Conservation (phyloP, 345 rosid genomes). For the Trapa bicornis region DNA sequence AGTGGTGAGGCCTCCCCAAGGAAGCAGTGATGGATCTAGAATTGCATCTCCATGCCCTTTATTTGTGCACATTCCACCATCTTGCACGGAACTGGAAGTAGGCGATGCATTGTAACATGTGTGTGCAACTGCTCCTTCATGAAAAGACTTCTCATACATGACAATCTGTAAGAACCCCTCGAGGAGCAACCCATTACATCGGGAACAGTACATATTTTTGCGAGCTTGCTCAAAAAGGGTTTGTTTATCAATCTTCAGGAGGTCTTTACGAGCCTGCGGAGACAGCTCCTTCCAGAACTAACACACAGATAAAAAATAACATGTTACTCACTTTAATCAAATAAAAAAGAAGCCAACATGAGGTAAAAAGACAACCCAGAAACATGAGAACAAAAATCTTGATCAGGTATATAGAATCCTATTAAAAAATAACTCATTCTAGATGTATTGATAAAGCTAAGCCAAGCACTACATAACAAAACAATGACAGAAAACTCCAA, state of each 20-base stretch:
- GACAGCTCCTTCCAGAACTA: constrained; percentile 86
- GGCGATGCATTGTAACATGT: constrained; percentile 22
- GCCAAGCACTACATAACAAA: background rate
- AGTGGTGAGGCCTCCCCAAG: constrained; percentile 90
- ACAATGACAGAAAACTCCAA: background rate
- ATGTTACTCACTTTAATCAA: constrained; percentile 6
- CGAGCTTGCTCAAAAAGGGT: constrained; percentile 87
- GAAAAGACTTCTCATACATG: constrained; percentile 60
- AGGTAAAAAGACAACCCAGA: no score
- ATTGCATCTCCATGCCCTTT: constrained; percentile 40
- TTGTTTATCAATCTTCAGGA: constrained; percentile 82
- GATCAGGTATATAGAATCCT: background rate
- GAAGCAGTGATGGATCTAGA: constrained; percentile 71
- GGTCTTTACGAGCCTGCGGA: constrained; percentile 45
- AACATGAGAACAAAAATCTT: background rate
- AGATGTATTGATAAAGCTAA: background rate
- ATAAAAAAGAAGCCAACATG: background rate
- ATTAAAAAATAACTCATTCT: background rate
- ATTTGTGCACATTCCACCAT: constrained; percentile 21
- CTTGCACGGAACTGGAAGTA: constrained; percentile 25
- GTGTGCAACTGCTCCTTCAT: constrained; percentile 35
- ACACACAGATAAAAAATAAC: constrained; percentile 8
- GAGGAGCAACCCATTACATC: constrained; percentile 81
- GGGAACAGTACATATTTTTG: constrained; percentile 89
- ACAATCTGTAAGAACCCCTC: constrained; percentile 81